phyloP scores from a whole-genome alignment of 305 asterid species.

The Fraxinus floribunda region DNA sequence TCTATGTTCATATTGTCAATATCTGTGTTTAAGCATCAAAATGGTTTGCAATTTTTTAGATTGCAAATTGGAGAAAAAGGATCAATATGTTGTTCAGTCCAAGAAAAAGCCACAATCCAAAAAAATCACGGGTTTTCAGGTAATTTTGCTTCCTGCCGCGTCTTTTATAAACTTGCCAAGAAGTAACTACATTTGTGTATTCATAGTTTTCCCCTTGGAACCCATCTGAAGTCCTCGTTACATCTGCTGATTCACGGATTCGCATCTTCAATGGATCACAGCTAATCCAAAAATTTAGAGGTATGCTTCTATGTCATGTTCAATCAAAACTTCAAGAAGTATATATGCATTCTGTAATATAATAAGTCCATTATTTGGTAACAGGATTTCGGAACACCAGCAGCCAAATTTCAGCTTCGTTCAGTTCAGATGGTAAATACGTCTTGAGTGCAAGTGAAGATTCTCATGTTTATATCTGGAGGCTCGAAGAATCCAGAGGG shows the following conservation, averaged over 20 bases:
- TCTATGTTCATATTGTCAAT: conserved; percentile 2
- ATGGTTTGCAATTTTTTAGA: conserved; percentile 38
- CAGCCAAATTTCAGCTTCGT: conserved; percentile 84
- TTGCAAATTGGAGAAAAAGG: conserved; percentile 60
- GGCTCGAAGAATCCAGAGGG: conserved; percentile 54
- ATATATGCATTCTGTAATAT: not conserved
- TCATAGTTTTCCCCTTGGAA: conserved; percentile 69
- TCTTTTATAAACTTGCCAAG: not conserved
- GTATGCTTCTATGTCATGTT: conserved; percentile 30
- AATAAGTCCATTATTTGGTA: not conserved
- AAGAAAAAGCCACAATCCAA: conserved; percentile 46
- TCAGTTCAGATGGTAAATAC: conserved; percentile 70
- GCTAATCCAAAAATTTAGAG: conserved; percentile 69
- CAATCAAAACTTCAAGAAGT: not conserved
- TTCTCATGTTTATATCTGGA: conserved; percentile 83
- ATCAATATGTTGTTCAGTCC: conserved; percentile 32
- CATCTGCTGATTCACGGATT: conserved; percentile 85
- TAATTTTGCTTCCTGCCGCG: conserved; percentile 25
- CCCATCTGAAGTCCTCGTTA: conserved; percentile 70
- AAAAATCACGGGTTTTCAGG: conserved; percentile 88
- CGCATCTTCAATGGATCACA: conserved; percentile 67
- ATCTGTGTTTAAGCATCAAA: conserved; percentile 3
- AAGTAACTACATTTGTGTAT: not conserved
- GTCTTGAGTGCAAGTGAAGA: conserved; percentile 90
- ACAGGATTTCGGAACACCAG: conserved; percentile 84